Evolutionary conservation across 306 rosid genomes (phyloP).

Genomic region (Cucumis sativus): Cucumber_9930_V3 NC_026658.2:5553001-5553500

Average conservation of each 20-base stretch:
- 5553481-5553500: not conserved
- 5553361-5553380: not conserved
- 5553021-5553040: too few species aligned
- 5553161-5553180: slow-evolving; percentile 4
- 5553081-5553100: slow-evolving; percentile 1
- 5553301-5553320: slow-evolving; percentile 6
- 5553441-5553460: not conserved
- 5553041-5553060: too few species aligned
- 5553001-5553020: not conserved
- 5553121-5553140: not conserved
- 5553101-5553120: slow-evolving; percentile 4
- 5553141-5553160: not conserved
- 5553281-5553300: slow-evolving; percentile 15
- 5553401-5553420: not conserved
- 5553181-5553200: not conserved
- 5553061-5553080: not conserved
- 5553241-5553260: not conserved
- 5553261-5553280: slow-evolving; percentile 17
- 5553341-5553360: not conserved
- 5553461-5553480: not conserved
- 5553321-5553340: not conserved
- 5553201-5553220: not conserved
- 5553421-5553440: not conserved
- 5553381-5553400: not conserved
- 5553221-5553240: slow-evolving; percentile 5